Evolutionary conservation across 1,284 basidiomycete genomes (phyloP), one percentile per base, ranked within the genome.

Genomic region (Thelephora terrestris): DNA sequence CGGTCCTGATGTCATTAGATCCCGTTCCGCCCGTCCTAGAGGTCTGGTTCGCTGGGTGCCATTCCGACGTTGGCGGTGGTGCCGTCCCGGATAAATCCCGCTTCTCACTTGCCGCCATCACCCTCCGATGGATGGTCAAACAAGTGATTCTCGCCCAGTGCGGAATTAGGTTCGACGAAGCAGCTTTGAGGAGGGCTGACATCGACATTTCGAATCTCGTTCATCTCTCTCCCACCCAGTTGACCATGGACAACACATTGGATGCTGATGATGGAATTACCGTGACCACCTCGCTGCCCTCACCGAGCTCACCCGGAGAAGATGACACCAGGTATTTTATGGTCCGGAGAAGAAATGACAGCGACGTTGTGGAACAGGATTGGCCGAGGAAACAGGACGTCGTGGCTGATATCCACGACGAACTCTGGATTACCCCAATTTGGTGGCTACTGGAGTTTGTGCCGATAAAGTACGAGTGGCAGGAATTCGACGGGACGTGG

Each of bases 91-190:
- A 85, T 54, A 58, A 58, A 4, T 66, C 65, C 2, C 21, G 54
- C 9, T 59, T 71, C 47, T 65, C 63, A 24, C 70, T 88, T 5
- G 65, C 76, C 0, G 70, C 82, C 51, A 79, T 85, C 53, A 61
- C 78, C n/a, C 65, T 87, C 23, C 76, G 75, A 24, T 87, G 84
- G 84, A 87, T 87, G 85, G 70, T 87, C 40, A 74, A 75, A 49
- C 69, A 80, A 52, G 64, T 73, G 50, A 64, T 70, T 6, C 54
- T 54, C 3, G 62, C 72, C 5, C 62, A 70, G 20, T 78, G 76
- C 54, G 75, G 74, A 3, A 69, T 85, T 29, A 52, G 64, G 24
- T 83, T 82, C 53, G 73, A 80, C 51, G 49, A 56, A 7, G 58
- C 60, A 1, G 68, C 59, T 24, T 66, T 79, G 44, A 53, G 53